Conservation (phyloP, 2,329 filamentous ascomycete species). For the Xylariaceae sp. region DNA sequence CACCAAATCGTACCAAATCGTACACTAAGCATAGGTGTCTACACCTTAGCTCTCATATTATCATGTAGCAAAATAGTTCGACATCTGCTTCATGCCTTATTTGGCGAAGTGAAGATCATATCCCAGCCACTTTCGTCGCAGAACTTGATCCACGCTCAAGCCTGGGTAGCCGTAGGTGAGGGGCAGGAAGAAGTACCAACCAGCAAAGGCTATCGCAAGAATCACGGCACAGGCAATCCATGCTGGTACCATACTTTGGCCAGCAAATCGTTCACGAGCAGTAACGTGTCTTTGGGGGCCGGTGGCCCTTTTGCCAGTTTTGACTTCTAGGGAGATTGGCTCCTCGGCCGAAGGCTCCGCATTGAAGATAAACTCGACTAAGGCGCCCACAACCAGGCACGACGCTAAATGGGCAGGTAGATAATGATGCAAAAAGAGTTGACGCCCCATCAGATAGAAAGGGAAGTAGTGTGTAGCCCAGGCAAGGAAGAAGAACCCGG, state of each 20-base stretch:
- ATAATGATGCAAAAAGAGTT: slow-evolving; percentile 98
- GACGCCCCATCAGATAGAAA: slow-evolving; percentile 97
- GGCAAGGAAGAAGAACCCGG: slow-evolving; percentile 97
- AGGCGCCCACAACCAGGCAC: slow-evolving; percentile 84
- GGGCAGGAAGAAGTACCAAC: slow-evolving; percentile 93
- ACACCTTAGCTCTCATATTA: slow-evolving; percentile 20
- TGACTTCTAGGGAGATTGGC: slow-evolving; percentile 51
- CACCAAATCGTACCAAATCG: slow-evolving; percentile 37
- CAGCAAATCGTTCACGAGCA: slow-evolving; percentile 81
- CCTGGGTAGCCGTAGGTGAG: slow-evolving; percentile 95
- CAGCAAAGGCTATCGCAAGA: slow-evolving; percentile 69
- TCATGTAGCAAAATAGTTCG: slow-evolving; percentile 11
- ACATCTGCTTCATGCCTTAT: slow-evolving; percentile 55
- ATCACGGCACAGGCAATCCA: slow-evolving; percentile 83
- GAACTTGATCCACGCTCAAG: slow-evolving; percentile 77
- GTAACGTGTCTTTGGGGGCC: slow-evolving; percentile 67
- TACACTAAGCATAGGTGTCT: slow-evolving; percentile 31
- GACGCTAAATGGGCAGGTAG: slow-evolving; percentile 93
- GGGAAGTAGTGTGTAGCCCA: slow-evolving; percentile 98
- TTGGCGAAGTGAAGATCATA: slow-evolving; percentile 99
- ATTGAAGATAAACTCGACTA: slow-evolving; percentile 96
- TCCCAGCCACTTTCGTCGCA: slow-evolving; percentile 90
- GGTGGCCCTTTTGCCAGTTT: slow-evolving; percentile 54
- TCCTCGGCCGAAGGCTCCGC: slow-evolving; percentile 75
- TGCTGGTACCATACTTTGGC: slow-evolving; percentile 75